phyloP scores from a whole-genome alignment of 2,329 filamentous ascomycete genomes.

The Alternaria viburni region DNA sequence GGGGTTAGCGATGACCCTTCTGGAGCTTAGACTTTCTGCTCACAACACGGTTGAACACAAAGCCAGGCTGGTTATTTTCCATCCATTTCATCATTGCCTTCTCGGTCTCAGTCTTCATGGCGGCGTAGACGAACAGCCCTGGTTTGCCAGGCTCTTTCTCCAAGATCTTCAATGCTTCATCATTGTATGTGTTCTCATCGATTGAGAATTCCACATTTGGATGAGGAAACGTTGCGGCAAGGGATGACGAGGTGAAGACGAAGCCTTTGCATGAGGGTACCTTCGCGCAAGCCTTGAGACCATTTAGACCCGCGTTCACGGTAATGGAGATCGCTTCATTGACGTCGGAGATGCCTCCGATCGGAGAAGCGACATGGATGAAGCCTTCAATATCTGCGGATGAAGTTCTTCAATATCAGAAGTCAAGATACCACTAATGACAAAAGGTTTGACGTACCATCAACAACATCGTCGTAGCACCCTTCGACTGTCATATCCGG shows the following conservation, averaged over 20 bases:
- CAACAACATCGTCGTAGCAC: conserved; percentile 33
- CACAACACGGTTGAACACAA: conserved; percentile 52
- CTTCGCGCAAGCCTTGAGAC: conserved; percentile 51
- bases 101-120: conserved; percentile 57
- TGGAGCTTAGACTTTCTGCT: not conserved
- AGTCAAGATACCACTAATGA: not conserved
- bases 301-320: conserved; percentile 45
- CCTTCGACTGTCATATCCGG: conserved; percentile 36
- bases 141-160: conserved; percentile 23
- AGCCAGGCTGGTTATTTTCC: conserved; percentile 51
- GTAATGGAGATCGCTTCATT: conserved; percentile 53
- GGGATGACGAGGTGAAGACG: conserved; percentile 54
- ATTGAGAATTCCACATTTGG: conserved; percentile 46
- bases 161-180: conserved; percentile 41
- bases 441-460: conserved; percentile 36
- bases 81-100: conserved; percentile 56
- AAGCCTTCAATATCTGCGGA: conserved; percentile 46
- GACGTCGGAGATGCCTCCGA: conserved; percentile 42
- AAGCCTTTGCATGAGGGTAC: conserved; percentile 52
- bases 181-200: conserved; percentile 47
- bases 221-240: conserved; percentile 43
- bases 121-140: conserved; percentile 50
- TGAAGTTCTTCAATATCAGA: not conserved
- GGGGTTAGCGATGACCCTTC: not conserved
- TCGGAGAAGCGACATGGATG: conserved; percentile 54